Evolutionary conservation across 2,329 filamentous ascomycete genomes (phyloP), one percentile per base, ranked within the genome.

Genomic region (Ploettnerulaceae sp.): DNA sequence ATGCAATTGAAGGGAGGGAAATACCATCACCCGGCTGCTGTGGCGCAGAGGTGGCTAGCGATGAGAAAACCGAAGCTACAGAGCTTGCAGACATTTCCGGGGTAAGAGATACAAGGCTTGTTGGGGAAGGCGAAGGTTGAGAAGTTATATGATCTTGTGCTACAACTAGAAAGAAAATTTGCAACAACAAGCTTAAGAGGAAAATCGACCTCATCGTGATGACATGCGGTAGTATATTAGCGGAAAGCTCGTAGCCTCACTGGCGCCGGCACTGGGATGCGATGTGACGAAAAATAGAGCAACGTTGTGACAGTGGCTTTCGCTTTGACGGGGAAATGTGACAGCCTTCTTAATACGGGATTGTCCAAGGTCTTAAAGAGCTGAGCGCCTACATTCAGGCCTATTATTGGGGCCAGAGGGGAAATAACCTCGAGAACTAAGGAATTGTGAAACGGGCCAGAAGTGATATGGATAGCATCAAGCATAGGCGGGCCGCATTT

Each of bases 1-100:
- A 25, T 4, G 9, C 31, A 9, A 32, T 28, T 20, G 20, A 8
- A 12, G 15, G 20, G 14, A 24, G 6, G 17, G 9, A 48, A 51
- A 48, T 38, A 54, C 55, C 53, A 51, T 49, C 34, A 28, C 56
- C 57, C n/a, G 60, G 60, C 18, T 63, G 56, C 26, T 57, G 35
- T 7, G 62, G 60, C 7, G 51, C 47, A 7, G 57, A 47, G 25
- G 61, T 64, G 9, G 59, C 58, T 20, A 64, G 36, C 4, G 57
- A 51, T n/a, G 55, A 52, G 38, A 59, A 64, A 15, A 59, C 48
- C 0, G 59, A 58, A 17, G 59, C 59, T 38, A 53, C 63, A 21
- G 58, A 62, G 47, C 48, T 62, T 45, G 53, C 60, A 48, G 53
- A 66, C 64, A 56, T 65, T 51, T 52, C 59, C 20, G 58, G 65